Evolutionary conservation across 495 filamentous ascomycete species (phyloP), one percentile per base, ranked within the genome.

Genomic region (Thermochaetoides thermophila): DNA sequence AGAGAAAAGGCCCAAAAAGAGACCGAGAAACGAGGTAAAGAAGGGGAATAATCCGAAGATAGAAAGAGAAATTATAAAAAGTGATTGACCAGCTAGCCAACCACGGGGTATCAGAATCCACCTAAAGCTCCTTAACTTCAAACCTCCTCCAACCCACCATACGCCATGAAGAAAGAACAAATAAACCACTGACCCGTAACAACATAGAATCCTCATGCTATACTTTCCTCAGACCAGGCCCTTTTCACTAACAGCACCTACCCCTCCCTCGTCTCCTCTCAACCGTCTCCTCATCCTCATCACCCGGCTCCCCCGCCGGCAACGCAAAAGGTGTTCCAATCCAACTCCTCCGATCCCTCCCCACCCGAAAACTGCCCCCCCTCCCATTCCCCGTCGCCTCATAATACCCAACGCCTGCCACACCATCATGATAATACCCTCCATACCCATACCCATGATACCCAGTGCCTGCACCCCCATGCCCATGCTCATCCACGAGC

Each of bases 331-430:
- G 1, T 19, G 17, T 19, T 2, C 57, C 56, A 1, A 55, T 16
- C 74, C 74, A 79, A 43, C 72, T 76, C 29, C 69, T 49, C 29
- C 74, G 50, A 45, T 79, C 74, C 37, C 66, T 61, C 3, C 73
- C 73, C 3, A 77, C 65, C 19, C 73, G 56, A 39, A 79, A 76
- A 34, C 71, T 76, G 1, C 70, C 72, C 20, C 64, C 50, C 0
- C 47, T 47, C 17, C 16, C 12, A 27, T 16, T 26, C 7, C 21
- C n/a, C 6, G 13, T 17, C 9, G 38, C 18, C 3, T 23, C 11
- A 12, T 24, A 12, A 27, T 31, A 18, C 22, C 23, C 16, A 6
- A 25, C 34, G 14, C 44, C 43, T 11, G 26, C 12, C 21, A 24
- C 29, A 10, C 10, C 1, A 23, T 20, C 31, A 34, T 26, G 18